Percentiles rank a stretch among this genome's conserved stretches.
These are phyloP conservation scores for Entrophospora sp. DNA, from an alignment of 192 early-diverging fungal species.

Conservation along the genomic window DNA sequence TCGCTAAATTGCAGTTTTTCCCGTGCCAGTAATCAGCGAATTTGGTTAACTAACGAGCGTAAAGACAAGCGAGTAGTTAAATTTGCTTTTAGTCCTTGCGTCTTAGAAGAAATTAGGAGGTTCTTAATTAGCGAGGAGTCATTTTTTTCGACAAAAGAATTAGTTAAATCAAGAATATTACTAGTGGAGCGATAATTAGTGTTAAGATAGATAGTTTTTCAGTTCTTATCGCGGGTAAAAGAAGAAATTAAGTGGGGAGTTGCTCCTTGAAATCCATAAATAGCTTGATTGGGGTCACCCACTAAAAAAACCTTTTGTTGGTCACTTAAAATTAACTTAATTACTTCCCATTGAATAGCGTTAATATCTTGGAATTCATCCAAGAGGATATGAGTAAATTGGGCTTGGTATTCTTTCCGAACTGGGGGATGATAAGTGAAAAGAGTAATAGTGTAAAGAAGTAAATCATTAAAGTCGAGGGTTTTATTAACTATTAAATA, in stretches of 20 bases:
- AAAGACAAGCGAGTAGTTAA: background rate
- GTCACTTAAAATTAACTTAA: slow-evolving; percentile 2
- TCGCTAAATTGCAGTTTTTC: slow-evolving; percentile 1
- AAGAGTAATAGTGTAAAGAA: background rate
- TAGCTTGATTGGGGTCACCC: slow-evolving; percentile 13
- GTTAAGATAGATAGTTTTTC: slow-evolving; percentile 16
- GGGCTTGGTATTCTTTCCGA: background rate
- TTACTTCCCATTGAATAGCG: slow-evolving; percentile 7
- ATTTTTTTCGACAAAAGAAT: slow-evolving; percentile 16
- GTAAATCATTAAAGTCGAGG: slow-evolving; percentile 1
- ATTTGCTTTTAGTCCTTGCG: background rate
- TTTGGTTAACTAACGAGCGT: background rate
- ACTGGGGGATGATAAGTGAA: background rate
- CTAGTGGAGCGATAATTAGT: slow-evolving; percentile 2
- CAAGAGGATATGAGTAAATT: background rate
- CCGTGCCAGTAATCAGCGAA: background rate
- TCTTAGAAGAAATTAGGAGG: background rate
- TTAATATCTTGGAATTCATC: slow-evolving; percentile 12
- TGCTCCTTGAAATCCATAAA: slow-evolving; percentile 12
- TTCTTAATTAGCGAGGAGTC: background rate
- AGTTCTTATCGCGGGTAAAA: background rate
- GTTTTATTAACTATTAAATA: background rate
- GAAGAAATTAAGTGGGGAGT: slow-evolving; percentile 9
- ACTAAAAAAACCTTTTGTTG: slow-evolving; percentile 1
- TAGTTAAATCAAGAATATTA: background rate